phyloP scores from a whole-genome alignment of 192 early-diverging fungal genomes.

The Coemansia sp. region DNA sequence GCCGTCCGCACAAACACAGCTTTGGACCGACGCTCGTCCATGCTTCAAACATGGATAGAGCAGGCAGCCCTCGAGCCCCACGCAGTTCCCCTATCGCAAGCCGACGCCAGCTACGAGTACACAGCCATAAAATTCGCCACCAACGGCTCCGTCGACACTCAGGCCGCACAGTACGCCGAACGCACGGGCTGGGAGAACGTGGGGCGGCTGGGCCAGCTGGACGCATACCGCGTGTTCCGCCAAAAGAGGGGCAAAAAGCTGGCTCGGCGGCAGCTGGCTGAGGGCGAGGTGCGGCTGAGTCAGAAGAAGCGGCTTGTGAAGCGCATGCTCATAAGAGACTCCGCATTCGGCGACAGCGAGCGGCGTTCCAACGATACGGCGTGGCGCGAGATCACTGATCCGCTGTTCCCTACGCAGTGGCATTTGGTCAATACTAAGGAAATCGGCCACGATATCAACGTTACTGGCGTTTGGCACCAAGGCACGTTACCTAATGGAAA shows the following conservation, averaged over 20 bases:
- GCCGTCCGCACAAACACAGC: neutral
- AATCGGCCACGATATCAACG: slow-evolving; percentile 85
- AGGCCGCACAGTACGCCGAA: slow-evolving; percentile 22
- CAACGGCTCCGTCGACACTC: slow-evolving; percentile 8
- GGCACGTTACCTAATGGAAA: slow-evolving; percentile 5
- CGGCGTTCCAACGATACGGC: neutral
- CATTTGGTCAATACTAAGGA: slow-evolving; percentile 55
- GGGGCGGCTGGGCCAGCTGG: slow-evolving; percentile 34
- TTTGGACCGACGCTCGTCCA: neutral
- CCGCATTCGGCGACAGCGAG: slow-evolving; percentile 15
- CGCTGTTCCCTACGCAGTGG: slow-evolving; percentile 51
- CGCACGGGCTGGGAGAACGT: slow-evolving; percentile 39
- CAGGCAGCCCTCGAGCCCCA: slow-evolving; percentile 19
- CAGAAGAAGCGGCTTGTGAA: slow-evolving; percentile 29
- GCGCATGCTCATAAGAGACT: slow-evolving; percentile 11
- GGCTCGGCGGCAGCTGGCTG: neutral
- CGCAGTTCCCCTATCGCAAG: slow-evolving; percentile 20
- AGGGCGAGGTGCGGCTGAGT: slow-evolving; percentile 15
- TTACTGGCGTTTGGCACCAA: slow-evolving; percentile 89
- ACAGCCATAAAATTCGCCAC: slow-evolving; percentile 36
- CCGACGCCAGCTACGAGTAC: slow-evolving; percentile 33
- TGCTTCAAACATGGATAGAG: slow-evolving; percentile 17
- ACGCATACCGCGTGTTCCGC: slow-evolving; percentile 44
- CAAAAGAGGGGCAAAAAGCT: neutral
- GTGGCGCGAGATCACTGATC: slow-evolving; percentile 48